Conservation (phyloP, 768 basidiomycete genomes). For the Candolleomyces eurysporus region DNA sequence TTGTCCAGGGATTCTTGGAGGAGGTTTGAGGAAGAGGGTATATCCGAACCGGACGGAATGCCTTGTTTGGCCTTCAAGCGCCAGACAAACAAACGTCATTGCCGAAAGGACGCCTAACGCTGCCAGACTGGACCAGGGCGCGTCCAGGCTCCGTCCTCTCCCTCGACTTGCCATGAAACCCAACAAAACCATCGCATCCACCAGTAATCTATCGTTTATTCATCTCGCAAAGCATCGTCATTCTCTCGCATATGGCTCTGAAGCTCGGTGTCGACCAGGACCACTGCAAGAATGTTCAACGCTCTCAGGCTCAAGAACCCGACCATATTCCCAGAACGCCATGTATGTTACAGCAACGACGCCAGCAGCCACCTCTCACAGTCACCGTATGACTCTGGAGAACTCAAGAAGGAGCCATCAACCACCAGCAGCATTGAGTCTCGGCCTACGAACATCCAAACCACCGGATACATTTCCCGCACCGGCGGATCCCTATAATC, state of each 20-base stretch:
- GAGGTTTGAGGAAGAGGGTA: conserved; percentile 49
- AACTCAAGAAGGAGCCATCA: neutral
- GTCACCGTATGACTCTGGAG: neutral
- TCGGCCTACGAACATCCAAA: conserved; percentile 1
- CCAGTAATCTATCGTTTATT: neutral
- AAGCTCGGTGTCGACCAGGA: neutral
- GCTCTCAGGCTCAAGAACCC: neutral
- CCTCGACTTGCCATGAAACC: neutral
- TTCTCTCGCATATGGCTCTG: neutral
- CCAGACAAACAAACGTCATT: conserved; percentile 4
- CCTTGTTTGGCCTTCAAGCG: neutral
- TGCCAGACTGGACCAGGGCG: too few species aligned
- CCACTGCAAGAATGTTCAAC: neutral
- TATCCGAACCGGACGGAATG: neutral
- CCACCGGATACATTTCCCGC: conserved; percentile 10
- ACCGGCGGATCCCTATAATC: neutral
- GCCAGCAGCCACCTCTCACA: neutral
- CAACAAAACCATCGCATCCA: neutral
- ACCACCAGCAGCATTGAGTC: neutral
- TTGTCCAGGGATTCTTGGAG: conserved; percentile 91
- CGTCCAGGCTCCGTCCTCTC: neutral
- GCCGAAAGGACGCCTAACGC: neutral
- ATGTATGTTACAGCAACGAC: neutral
- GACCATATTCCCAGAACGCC: neutral
- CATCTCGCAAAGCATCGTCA: neutral